Evolutionary conservation across 2,329 filamentous ascomycete genomes (phyloP).

Genomic region (Juglanconis sp.): DNA sequence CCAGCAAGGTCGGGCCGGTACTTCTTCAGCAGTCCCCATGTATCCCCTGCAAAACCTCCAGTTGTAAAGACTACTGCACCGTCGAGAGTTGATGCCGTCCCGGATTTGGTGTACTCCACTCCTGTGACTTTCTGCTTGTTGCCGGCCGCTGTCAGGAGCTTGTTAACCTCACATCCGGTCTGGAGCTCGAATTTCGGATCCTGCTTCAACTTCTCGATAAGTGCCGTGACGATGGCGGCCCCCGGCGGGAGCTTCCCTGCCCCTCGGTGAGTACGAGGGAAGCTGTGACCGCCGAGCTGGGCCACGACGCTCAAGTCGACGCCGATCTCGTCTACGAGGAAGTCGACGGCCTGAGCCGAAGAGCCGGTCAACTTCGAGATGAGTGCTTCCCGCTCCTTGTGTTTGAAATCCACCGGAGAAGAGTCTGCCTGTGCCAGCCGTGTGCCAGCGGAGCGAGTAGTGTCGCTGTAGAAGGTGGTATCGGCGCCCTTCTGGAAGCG

Average conservation of each 20-base stretch:
- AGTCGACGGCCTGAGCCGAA: constrained; percentile 44
- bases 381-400: constrained; percentile 37
- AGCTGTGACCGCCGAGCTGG: constrained; percentile 56
- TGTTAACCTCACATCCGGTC: constrained; percentile 51
- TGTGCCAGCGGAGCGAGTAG: constrained; percentile 52
- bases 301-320: constrained; percentile 58
- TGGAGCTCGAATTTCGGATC: constrained; percentile 49
- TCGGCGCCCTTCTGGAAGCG: constrained; percentile 46
- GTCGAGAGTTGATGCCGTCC: constrained; percentile 35
- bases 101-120: constrained; percentile 45
- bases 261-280: constrained; percentile 56
- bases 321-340: constrained; percentile 54
- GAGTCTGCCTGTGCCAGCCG: constrained; percentile 31
- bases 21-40: constrained; percentile 50
- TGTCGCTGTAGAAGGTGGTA: constrained; percentile 51
- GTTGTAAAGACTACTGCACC: constrained; percentile 59
- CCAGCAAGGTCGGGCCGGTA: constrained; percentile 58
- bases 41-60: constrained; percentile 63
- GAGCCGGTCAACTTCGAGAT: constrained; percentile 49
- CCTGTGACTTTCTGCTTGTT: constrained; percentile 39
- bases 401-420: constrained; percentile 13
- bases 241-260: constrained; percentile 55
- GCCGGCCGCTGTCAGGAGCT: constrained; percentile 36
- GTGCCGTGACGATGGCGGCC: constrained; percentile 52
- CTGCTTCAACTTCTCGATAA: constrained; percentile 49